Evolutionary conservation across 495 filamentous ascomycete genomes (phyloP).

Genomic region (Penicillium canariense): DNA sequence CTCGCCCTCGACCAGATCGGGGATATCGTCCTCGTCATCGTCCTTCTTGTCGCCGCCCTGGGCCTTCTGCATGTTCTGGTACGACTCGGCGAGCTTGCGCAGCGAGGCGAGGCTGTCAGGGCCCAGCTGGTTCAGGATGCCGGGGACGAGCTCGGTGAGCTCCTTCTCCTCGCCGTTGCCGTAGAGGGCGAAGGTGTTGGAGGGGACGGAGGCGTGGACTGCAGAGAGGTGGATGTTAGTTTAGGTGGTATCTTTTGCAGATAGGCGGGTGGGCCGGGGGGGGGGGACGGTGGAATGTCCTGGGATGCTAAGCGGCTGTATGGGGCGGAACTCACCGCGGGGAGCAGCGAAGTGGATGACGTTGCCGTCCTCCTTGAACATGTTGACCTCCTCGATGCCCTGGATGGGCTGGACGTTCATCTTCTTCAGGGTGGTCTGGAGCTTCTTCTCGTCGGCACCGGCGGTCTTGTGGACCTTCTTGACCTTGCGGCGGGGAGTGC

Average conservation of each 20-base stretch:
- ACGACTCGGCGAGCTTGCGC: slow-evolving; percentile 97
- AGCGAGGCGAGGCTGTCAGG: slow-evolving; percentile 97
- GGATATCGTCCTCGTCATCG: slow-evolving; percentile 83
- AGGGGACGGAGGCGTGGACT: slow-evolving; percentile 95
- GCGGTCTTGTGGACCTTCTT: slow-evolving; percentile 94
- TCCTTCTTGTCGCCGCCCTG: slow-evolving; percentile 76
- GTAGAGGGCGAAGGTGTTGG: slow-evolving; percentile 99
- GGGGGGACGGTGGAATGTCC: too few species aligned
- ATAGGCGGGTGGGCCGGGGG: too few species aligned
- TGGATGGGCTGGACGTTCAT: slow-evolving; percentile 96
- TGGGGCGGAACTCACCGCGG: slow-evolving; percentile 65
- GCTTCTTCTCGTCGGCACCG: slow-evolving; percentile 97
- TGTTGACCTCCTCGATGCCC: slow-evolving; percentile 99
- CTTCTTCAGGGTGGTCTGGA: slow-evolving; percentile 92
- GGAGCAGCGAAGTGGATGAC: slow-evolving; percentile 98
- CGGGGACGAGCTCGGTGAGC: slow-evolving; percentile 97
- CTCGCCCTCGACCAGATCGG: slow-evolving; percentile 91
- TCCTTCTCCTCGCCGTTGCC: slow-evolving; percentile 99
- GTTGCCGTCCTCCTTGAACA: slow-evolving; percentile 99
- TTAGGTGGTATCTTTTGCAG: not conserved
- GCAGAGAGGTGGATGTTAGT: not conserved
- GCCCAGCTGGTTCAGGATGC: slow-evolving; percentile 98
- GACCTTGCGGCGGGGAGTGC: slow-evolving; percentile 93
- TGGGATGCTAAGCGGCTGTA: not conserved
- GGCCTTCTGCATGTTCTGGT: slow-evolving; percentile 98